Base-by-base conservation (phyloP, 2,329 filamentous ascomycete species). In the Tolypocladium inflatum region DNA sequence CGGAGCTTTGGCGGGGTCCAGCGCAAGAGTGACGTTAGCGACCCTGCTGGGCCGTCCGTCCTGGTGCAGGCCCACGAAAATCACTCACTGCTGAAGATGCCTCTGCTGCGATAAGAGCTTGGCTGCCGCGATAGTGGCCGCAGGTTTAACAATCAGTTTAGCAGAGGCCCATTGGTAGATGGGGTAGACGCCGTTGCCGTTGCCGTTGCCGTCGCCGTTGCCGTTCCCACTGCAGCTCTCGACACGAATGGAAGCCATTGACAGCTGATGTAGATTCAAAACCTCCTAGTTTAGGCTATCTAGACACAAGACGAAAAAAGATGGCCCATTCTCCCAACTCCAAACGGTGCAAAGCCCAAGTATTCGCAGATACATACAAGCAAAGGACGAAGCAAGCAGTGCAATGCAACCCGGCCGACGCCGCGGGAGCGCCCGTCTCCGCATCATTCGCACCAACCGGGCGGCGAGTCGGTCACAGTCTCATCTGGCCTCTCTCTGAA, bases 281-380 rank as follows among this genome's bases (percentile, higher is more conserved):
- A n/a, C 30, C 30, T n/a, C 17, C 19, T 7, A 4, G 30, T 35
- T 30, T 21, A 37, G 30, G 33, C 30, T 9, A 19, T n/a, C 43
- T 41, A 42, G 21, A 23, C 43, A 9, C 52, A 50, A 55, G n/a
- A 15, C 10, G 48, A 37, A 19, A 51, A 52, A 37, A 15, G 3
- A 15, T 17, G 19, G 10, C 6, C 38, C 4, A 43, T 55, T 42
- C 38, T 55, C 59, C 57, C 48, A 53, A 63, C 61, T 58, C 62
- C 62, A 55, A 51, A 57, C 50, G 30, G 61, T 62, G 58, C 55
- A 58, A 54, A 55, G 33, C 21, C 42, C 9, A 54, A 11, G 23
- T 8, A 30, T 4, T 2, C 10, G 48, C 30, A 52, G 19, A 43
- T 21, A 30, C 6, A 30, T 33, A 17, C 37, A 39, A 39, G 38